phyloP scores from a whole-genome alignment of 306 rosid species.

The Castanea crenata region DNA sequence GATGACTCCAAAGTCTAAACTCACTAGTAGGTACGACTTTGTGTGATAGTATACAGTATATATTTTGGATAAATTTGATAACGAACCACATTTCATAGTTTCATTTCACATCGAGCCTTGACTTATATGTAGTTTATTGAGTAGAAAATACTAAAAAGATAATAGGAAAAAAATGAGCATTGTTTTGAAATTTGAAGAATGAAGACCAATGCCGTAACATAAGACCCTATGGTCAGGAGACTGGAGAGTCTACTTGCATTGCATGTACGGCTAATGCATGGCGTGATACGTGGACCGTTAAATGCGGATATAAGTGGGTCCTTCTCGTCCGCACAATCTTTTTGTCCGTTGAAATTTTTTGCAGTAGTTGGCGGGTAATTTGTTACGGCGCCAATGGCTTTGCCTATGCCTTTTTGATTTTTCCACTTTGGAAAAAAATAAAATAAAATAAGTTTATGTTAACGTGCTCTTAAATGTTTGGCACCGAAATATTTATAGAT shows the following conservation, averaged over 20 bases:
- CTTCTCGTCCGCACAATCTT: neutral
- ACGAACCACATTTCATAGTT: no score
- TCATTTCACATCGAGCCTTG: neutral
- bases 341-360: neutral
- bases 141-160: neutral
- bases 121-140: neutral
- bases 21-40: no score
- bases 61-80: no score
- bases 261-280: slow-evolving; percentile 54
- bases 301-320: slow-evolving; percentile 43
- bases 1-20: no score
- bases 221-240: no score
- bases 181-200: neutral
- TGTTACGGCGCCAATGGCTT: neutral
- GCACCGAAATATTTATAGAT: no score
- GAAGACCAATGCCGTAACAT: neutral
- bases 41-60: no score
- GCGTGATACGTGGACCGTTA: slow-evolving; percentile 65
- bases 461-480: no score
- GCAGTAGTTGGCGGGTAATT: slow-evolving; percentile 5
- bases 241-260: neutral
- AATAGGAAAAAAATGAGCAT: neutral
- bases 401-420: neutral
- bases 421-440: neutral
- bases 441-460: neutral